Evolutionary conservation across 73 alveolate genomes (phyloP).

Genomic region (Uronychia binucleata): DNA sequence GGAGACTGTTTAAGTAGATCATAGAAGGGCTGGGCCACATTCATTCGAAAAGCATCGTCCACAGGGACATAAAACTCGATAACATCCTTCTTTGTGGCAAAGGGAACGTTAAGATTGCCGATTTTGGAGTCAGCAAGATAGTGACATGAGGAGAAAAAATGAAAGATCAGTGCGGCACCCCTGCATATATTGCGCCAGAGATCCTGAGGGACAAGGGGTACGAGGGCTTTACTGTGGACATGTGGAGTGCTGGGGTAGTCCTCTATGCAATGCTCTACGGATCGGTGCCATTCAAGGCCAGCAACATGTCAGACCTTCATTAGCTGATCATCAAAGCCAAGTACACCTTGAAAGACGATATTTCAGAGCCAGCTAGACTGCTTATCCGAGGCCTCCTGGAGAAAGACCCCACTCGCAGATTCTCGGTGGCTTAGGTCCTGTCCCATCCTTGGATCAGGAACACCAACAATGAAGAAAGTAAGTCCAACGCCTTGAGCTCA

Average conservation of each 20-base stretch:
- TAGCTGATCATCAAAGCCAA: constrained; percentile 79
- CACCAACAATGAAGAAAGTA: constrained; percentile 39
- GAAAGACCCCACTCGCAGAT: constrained; percentile 79
- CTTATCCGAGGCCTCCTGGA: constrained; percentile 66
- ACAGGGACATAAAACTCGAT: constrained; percentile 97
- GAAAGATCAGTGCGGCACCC: constrained; percentile 50
- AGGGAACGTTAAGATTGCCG: constrained; percentile 45
- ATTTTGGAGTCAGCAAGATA: constrained; percentile 45
- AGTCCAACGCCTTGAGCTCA: constrained; percentile 15
- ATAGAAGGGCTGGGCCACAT: constrained; percentile 78
- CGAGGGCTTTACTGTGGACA: constrained; percentile 83
- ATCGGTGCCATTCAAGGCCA: constrained; percentile 89
- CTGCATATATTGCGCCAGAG: constrained; percentile 85
- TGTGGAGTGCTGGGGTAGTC: constrained; percentile 88
- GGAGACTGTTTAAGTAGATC: constrained; percentile 65
- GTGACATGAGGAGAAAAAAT: constrained; percentile 25
- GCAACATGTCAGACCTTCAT: constrained; percentile 77
- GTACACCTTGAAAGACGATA: constrained; percentile 66
- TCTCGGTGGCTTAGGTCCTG: constrained; percentile 64
- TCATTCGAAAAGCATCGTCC: constrained; percentile 85
- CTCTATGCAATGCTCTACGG: constrained; percentile 87
- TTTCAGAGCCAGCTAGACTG: constrained; percentile 71
- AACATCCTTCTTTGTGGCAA: constrained; percentile 77
- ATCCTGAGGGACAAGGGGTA: constrained; percentile 76
- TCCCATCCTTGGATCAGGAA: constrained; percentile 80